phyloP scores from a whole-genome alignment of 371 early-diverging fungal species.

The Mortierella sp. region DNA sequence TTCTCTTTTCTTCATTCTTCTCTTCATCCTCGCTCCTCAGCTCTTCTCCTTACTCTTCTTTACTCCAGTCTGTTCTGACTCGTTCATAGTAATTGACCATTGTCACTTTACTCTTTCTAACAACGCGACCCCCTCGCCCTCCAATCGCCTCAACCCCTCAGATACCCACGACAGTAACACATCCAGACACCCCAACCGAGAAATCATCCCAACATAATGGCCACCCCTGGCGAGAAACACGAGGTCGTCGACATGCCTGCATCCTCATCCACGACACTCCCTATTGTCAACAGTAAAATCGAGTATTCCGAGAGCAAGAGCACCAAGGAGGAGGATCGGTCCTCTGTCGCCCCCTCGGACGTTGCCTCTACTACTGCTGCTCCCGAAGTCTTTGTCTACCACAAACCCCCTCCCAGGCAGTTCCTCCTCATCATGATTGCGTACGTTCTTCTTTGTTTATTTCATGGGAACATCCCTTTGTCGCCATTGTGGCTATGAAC shows the following conservation, averaged over 20 bases:
- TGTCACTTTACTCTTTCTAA: not conserved
- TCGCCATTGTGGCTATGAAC: too few relatives aligned
- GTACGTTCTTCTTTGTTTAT: slow-evolving; percentile 56
- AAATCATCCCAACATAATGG: not conserved
- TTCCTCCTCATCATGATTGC: slow-evolving; percentile 44
- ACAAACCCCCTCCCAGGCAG: slow-evolving; percentile 35
- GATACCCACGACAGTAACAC: not conserved
- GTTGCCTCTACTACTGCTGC: slow-evolving; percentile 3
- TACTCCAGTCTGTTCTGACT: not conserved
- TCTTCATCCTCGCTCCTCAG: too few relatives aligned
- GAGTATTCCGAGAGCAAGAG: not conserved
- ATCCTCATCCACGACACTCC: slow-evolving; percentile 7
- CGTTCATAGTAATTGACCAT: not conserved
- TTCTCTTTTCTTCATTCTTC: not conserved
- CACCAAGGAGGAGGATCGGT: slow-evolving; percentile 13
- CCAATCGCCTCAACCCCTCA: not conserved
- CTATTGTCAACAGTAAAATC: not conserved
- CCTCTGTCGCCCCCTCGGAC: slow-evolving; percentile 30
- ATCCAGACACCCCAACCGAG: too few relatives aligned
- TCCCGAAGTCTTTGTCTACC: slow-evolving; percentile 11
- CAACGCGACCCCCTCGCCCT: not conserved
- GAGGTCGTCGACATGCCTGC: not conserved
- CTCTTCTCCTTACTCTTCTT: not conserved
- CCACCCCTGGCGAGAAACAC: slow-evolving; percentile 6
- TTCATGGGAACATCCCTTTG: too few relatives aligned